Conservation (phyloP, 768 basidiomycete species). For the Scleroderma citrinum region DNA sequence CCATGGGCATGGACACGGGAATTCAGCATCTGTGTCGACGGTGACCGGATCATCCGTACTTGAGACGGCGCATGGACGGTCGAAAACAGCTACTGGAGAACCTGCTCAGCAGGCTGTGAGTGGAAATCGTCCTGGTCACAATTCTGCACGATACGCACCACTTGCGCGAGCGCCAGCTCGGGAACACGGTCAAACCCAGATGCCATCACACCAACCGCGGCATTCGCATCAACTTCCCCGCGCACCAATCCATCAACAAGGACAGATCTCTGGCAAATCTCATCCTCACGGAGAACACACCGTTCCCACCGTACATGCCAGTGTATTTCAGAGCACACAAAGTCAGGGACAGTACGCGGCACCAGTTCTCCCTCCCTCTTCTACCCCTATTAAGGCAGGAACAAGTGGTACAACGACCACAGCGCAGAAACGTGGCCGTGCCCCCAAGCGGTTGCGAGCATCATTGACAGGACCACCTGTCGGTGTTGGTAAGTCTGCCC, state of each 20-base stretch:
- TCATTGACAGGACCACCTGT: conserved; percentile 1
- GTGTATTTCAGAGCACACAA: neutral
- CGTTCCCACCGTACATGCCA: neutral
- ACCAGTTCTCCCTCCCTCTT: neutral
- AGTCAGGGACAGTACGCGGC: neutral
- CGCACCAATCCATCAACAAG: neutral
- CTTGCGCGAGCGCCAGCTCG: neutral
- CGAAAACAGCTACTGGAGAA: neutral
- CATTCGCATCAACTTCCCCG: neutral
- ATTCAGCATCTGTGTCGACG: conserved; percentile 23
- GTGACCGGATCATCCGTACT: conserved; percentile 13
- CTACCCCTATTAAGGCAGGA: neutral
- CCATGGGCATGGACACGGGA: conserved; percentile 8
- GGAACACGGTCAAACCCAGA: neutral
- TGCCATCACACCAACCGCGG: neutral
- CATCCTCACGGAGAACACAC: neutral
- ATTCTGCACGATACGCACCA: neutral
- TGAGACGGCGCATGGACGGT: neutral
- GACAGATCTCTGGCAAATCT: neutral
- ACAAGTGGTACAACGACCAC: conserved; percentile 1
- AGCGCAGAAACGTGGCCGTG: conserved; percentile 17
- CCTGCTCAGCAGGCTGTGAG: neutral
- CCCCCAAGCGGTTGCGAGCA: conserved; percentile 16
- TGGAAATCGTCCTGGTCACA: neutral
- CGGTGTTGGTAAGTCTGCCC: neutral